Conservation (phyloP, 331 rosid genomes). For the Spiraea crenata region DNA sequence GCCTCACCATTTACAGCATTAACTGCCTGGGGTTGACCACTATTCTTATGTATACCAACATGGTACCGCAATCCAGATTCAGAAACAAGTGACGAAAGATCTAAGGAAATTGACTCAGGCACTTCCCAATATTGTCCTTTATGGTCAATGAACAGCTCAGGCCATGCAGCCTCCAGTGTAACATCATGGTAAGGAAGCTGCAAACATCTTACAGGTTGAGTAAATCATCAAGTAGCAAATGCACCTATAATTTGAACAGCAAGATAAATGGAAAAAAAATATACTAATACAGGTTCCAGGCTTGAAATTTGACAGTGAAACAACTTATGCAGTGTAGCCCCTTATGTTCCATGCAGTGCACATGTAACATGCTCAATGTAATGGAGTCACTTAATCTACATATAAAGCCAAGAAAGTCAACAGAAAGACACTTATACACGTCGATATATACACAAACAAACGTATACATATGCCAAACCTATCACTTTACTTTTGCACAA, state of each 20-base stretch:
- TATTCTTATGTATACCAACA: constrained; percentile 64
- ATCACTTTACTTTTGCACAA: neutral
- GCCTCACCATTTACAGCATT: constrained; percentile 37
- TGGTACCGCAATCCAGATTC: constrained; percentile 72
- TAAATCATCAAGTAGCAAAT: constrained; percentile 5
- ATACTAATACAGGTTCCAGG: neutral
- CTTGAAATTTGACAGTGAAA: neutral
- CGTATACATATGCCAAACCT: neutral
- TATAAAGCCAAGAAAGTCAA: neutral
- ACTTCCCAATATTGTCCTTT: constrained; percentile 93
- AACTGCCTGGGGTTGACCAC: constrained; percentile 58
- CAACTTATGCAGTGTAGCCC: neutral
- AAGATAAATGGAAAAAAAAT: neutral
- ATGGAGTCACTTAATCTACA: neutral
- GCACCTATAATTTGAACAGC: constrained; percentile 11
- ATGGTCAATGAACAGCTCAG: constrained; percentile 82
- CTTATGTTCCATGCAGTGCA: neutral
- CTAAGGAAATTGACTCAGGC: constrained; percentile 68
- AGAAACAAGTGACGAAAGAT: constrained; percentile 61
- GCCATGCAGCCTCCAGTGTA: constrained; percentile 86
- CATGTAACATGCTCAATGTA: neutral
- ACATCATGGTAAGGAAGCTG: constrained; percentile 81
- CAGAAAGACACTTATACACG: neutral
- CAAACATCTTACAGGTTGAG: constrained; percentile 27
- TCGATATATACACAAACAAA: too few relatives aligned